These are phyloP conservation scores for Histomonas meleagridis DNA, from an alignment of 208 protist genomes.

Conservation along the genomic window DNA sequence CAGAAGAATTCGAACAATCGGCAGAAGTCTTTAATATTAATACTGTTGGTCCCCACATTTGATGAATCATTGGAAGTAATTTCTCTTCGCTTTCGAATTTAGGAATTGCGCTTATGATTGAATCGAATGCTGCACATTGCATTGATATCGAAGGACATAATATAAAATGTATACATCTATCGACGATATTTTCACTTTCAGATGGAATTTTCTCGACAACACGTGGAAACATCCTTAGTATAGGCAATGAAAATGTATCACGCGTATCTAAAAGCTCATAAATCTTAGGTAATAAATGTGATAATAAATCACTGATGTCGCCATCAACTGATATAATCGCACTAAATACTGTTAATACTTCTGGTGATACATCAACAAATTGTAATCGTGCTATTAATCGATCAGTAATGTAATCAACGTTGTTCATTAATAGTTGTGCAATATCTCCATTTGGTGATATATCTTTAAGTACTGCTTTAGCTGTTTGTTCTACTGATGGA, in stretches of 20 bases:
- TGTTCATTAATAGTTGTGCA: not conserved
- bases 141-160: not conserved
- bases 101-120: not conserved
- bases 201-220: not conserved
- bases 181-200: not conserved
- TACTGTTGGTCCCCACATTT: not conserved
- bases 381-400: not conserved
- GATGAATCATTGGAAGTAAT: constrained; percentile 26
- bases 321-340: constrained; percentile 29
- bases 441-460: not conserved
- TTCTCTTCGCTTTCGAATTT: not conserved
- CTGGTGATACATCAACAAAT: not conserved
- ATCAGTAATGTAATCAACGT: constrained; percentile 17
- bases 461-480: not conserved
- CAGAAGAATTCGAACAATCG: not conserved
- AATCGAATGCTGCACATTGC: not conserved
- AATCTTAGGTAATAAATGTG: not conserved
- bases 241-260: not conserved
- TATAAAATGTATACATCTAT: constrained; percentile 8
- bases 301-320: not conserved
- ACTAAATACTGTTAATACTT: constrained; percentile 16
- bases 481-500: not conserved
- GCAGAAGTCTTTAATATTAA: not conserved
- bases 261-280: not conserved
- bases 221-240: not conserved